A percentile compares a stretch with the other conserved stretches of the same genome.
These are phyloP conservation scores for Colletotrichum orchidophilum DNA, from an alignment of 2,329 filamentous ascomycete genomes.

Conservation along the genomic window DNA sequence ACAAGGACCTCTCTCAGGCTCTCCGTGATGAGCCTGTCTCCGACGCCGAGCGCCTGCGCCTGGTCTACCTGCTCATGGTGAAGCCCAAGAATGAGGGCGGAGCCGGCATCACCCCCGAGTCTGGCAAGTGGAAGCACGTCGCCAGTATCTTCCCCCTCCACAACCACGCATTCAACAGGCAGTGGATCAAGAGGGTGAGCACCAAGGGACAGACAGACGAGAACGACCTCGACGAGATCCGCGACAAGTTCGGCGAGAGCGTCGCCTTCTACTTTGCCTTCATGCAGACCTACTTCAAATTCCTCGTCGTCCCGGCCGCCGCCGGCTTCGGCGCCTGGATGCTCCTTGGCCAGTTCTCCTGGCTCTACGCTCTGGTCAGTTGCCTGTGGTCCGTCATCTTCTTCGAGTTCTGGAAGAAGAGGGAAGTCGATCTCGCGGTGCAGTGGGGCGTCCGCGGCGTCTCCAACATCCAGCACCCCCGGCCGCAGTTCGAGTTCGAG, in stretches of 20 bases:
- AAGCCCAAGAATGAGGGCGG: conserved; percentile 78
- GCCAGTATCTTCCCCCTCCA: conserved; percentile 82
- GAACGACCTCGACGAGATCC: conserved; percentile 76
- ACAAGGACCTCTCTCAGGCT: conserved; percentile 74
- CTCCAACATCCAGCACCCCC: conserved; percentile 80
- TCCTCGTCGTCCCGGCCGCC: conserved; percentile 82
- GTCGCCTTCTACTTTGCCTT: conserved; percentile 98
- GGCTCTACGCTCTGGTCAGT: conserved; percentile 80
- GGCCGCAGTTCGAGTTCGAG: conserved; percentile 83
- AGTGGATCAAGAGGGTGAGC: conserved; percentile 80
- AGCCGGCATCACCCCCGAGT: conserved; percentile 77
- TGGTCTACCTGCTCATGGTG: conserved; percentile 87
- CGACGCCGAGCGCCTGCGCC: conserved; percentile 86
- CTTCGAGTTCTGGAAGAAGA: conserved; percentile 95
- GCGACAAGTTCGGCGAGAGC: conserved; percentile 80
- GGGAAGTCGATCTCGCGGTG: conserved; percentile 85
- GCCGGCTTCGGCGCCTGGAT: conserved; percentile 83
- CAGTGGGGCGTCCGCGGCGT: conserved; percentile 91
- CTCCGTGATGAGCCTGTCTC: conserved; percentile 80
- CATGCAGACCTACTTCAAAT: conserved; percentile 87
- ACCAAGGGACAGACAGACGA: conserved; percentile 74
- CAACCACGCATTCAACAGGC: conserved; percentile 77
- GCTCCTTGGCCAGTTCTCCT: conserved; percentile 85
- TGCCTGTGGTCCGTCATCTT: conserved; percentile 90
- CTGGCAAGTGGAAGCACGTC: conserved; percentile 77